Percentiles rank a stretch among this genome's conserved stretches.
phyloP scores from a whole-genome alignment of 805 yeast genomes.

The Yamadazyma laniorum region DNA sequence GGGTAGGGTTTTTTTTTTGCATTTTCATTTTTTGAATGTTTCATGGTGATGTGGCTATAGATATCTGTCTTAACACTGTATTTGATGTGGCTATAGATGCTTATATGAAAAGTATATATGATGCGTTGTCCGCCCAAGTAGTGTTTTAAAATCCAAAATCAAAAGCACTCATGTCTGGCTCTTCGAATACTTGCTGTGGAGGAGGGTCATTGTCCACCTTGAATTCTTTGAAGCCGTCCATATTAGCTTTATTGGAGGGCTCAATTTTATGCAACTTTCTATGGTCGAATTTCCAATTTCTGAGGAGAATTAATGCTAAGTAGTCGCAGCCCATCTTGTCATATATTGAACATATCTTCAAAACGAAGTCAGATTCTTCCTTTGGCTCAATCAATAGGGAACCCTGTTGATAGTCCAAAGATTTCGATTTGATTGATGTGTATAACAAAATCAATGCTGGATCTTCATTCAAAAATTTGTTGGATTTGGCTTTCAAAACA shows the following conservation, averaged over 20 bases:
- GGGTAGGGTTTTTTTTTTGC: conserved; percentile 28
- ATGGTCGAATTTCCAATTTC: conserved; percentile 52
- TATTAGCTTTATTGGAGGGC: background rate
- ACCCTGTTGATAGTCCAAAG: conserved; percentile 49
- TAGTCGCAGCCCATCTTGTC: conserved; percentile 91
- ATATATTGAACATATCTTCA: conserved; percentile 65
- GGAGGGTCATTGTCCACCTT: conserved; percentile 26
- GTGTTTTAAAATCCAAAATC: conserved; percentile 39
- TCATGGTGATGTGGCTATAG: background rate
- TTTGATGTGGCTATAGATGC: background rate
- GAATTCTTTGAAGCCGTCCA: conserved; percentile 7
- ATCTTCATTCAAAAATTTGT: conserved; percentile 61
- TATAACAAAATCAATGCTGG: conserved; percentile 76
- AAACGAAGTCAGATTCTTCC: conserved; percentile 60
- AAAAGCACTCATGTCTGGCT: conserved; percentile 77
- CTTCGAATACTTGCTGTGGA: conserved; percentile 57
- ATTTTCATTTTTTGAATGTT: background rate
- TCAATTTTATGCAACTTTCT: conserved; percentile 2
- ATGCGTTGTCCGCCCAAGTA: conserved; percentile 3
- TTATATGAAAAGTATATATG: background rate
- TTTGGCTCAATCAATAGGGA: conserved; percentile 41
- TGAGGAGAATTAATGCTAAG: conserved; percentile 59
- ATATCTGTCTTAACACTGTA: background rate
- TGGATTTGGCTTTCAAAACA: conserved; percentile 17
- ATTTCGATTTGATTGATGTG: conserved; percentile 54